phyloP scores from a whole-genome alignment of 139 green algal species.

The Coelastrella sp. region DNA sequence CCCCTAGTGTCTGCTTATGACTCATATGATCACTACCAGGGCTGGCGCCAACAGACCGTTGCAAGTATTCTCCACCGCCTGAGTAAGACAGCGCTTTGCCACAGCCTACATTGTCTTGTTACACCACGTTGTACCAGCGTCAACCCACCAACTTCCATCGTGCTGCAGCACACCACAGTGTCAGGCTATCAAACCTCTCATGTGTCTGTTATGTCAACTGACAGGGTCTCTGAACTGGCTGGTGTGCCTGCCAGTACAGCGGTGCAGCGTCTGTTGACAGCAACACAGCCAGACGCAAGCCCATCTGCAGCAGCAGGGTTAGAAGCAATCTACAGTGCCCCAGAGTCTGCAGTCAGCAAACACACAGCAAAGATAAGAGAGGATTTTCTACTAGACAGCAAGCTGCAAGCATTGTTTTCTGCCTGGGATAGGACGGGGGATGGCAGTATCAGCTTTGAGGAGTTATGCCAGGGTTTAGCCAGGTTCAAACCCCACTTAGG shows the following conservation, averaged over 20 bases:
- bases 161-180: too few relatives aligned
- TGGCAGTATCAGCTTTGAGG: not conserved
- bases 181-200: too few relatives aligned
- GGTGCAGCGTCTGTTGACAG: not conserved
- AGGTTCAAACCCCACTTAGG: not conserved
- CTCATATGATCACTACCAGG: too few relatives aligned
- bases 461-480: constrained; percentile 28
- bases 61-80: too few relatives aligned
- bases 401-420: constrained; percentile 24
- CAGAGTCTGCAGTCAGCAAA: not conserved
- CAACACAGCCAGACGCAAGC: constrained; percentile 16
- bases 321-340: not conserved
- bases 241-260: not conserved
- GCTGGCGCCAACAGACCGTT: too few relatives aligned
- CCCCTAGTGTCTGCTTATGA: too few relatives aligned
- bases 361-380: not conserved
- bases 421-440: constrained; percentile 26
- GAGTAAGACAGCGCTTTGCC: too few relatives aligned
- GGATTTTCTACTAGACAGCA: not conserved
- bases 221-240: not conserved
- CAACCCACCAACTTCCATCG: too few relatives aligned
- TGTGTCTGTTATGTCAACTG: too few relatives aligned
- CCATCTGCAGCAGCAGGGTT: not conserved
- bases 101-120: too few relatives aligned
- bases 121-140: too few relatives aligned